Evolutionary conservation across 106 monocot species (phyloP).

Genomic region (Allium sativum): DNA sequence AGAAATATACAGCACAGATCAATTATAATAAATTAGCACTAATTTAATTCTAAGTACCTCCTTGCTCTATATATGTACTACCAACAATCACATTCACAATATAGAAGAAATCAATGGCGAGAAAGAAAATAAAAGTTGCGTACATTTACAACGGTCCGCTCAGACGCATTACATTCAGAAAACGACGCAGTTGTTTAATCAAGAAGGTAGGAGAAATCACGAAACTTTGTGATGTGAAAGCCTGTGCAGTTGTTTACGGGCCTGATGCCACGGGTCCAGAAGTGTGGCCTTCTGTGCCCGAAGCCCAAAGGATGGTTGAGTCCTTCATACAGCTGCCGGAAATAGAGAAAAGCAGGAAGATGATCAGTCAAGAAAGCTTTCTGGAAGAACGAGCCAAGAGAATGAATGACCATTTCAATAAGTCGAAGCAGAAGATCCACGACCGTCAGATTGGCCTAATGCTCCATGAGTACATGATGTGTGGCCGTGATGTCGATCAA

Average conservation of each 20-base stretch:
- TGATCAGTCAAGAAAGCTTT: constrained; percentile 3
- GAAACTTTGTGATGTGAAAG: constrained; percentile 10
- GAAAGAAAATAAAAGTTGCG: constrained; percentile 9
- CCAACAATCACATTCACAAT: background rate
- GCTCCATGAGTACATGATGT: background rate
- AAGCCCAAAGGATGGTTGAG: background rate
- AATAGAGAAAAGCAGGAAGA: background rate
- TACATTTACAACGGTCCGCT: background rate
- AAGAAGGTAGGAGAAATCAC: constrained; percentile 12
- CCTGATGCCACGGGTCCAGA: background rate
- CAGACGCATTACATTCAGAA: background rate
- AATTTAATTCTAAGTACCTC: too few relatives aligned
- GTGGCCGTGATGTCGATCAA: too few relatives aligned
- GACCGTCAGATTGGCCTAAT: background rate
- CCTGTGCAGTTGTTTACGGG: constrained; percentile 1
- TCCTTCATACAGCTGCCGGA: background rate
- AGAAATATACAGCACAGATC: too few relatives aligned
- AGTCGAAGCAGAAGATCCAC: background rate
- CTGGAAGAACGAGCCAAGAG: background rate
- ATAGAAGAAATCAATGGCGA: constrained; percentile 2
- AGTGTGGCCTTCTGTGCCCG: constrained; percentile 7
- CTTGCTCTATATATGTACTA: too few relatives aligned
- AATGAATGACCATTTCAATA: background rate
- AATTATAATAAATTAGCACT: too few relatives aligned
- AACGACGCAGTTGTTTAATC: constrained; percentile 4